These are phyloP conservation scores for Globisporangium heterothallicum DNA, from an alignment of 352 stramenopile species.

Conservation along the genomic window DNA sequence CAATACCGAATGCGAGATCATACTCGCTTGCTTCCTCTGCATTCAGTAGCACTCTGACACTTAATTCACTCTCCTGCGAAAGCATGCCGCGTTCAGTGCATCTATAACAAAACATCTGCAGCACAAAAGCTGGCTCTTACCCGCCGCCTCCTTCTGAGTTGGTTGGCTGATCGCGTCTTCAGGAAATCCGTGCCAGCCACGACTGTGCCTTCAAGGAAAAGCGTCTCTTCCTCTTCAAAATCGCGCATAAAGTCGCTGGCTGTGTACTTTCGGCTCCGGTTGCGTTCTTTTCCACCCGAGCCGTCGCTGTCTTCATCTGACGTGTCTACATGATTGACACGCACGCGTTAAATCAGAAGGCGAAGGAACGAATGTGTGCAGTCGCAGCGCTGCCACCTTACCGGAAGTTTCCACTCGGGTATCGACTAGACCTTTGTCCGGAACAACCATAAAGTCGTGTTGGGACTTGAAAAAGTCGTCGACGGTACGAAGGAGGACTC, in stretches of 20 bases:
- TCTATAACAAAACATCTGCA: not conserved
- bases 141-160: constrained; percentile 5
- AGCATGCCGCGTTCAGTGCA: not conserved
- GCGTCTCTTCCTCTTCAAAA: constrained; percentile 63
- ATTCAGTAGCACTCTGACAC: constrained; percentile 51
- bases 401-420: constrained; percentile 13
- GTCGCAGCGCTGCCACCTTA: too few relatives aligned
- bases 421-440: constrained; percentile 15
- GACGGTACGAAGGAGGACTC: constrained; percentile 27
- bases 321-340: constrained; percentile 3
- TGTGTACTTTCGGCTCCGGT: constrained; percentile 59
- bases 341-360: not conserved
- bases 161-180: not conserved
- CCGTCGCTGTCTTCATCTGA: constrained; percentile 49
- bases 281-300: constrained; percentile 20
- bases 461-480: constrained; percentile 59
- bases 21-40: constrained; percentile 51
- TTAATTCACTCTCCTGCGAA: constrained; percentile 17
- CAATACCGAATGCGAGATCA: constrained; percentile 57
- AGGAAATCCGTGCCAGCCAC: constrained; percentile 13
- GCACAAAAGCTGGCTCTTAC: too few relatives aligned
- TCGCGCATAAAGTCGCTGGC: constrained; percentile 76
- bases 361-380: too few relatives aligned
- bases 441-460: constrained; percentile 25
- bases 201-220: constrained; percentile 24